Percentiles rank a stretch among this genome's conserved stretches.
Conservation (phyloP, 2,329 filamentous ascomycete species). For the Hirsutella rhossiliensis region DNA sequence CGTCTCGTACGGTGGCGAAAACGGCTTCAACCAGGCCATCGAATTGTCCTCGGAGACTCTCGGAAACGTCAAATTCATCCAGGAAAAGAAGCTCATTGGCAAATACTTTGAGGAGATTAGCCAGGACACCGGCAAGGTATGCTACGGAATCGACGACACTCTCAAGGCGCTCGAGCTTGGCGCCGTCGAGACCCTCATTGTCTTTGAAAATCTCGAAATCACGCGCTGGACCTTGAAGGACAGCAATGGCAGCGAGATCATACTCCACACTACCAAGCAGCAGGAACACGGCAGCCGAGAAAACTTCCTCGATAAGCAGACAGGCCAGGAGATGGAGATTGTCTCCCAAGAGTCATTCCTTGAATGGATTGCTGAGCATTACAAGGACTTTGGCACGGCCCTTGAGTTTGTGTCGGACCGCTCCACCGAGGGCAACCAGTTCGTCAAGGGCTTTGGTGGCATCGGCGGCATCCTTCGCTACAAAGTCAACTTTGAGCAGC, state of each 20-base stretch:
- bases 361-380: constrained; percentile 98
- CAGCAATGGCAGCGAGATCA: constrained; percentile 56
- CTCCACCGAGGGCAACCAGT: constrained; percentile 97
- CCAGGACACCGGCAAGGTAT: constrained; percentile 91
- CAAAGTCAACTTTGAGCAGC: constrained; percentile 99
- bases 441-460: constrained; percentile 98
- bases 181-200: constrained; percentile 87
- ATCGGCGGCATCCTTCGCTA: constrained; percentile 96
- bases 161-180: constrained; percentile 93
- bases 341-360: constrained; percentile 81
- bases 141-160: constrained; percentile 96
- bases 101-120: constrained; percentile 99
- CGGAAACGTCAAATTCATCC: constrained; percentile 99
- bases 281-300: constrained; percentile 60
- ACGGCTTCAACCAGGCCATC: constrained; percentile 99
- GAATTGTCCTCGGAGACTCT: constrained; percentile 91
- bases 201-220: constrained; percentile 94
- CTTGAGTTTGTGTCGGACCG: constrained; percentile 97
- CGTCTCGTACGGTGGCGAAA: constrained; percentile 97
- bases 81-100: constrained; percentile 99
- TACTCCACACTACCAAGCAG: constrained; percentile 79
- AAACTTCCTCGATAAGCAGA: constrained; percentile 89
- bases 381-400: constrained; percentile 92
- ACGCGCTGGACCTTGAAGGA: constrained; percentile 85
- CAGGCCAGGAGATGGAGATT: constrained; percentile 95